Conservation (phyloP, 1,139 yeast genomes). For the Blastobotrys capitulatus region DNA sequence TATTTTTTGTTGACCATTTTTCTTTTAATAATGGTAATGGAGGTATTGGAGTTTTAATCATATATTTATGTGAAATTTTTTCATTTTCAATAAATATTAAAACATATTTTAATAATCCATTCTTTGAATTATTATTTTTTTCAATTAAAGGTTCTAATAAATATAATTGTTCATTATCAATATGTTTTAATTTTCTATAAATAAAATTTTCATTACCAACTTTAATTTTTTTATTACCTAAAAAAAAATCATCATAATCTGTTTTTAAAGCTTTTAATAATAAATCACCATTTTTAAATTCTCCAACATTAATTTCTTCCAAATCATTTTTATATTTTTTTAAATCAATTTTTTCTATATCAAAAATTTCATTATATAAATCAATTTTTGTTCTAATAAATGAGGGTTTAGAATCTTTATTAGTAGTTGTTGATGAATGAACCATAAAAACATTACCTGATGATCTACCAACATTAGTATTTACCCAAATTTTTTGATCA, state of each 20-base stretch:
- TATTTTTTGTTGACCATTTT: not conserved
- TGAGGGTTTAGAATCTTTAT: not conserved
- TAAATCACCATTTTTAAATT: slow-evolving; percentile 2
- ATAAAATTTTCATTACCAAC: not conserved
- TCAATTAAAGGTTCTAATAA: not conserved
- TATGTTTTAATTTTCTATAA: slow-evolving; percentile 1
- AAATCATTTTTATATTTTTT: not conserved
- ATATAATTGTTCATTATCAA: not conserved
- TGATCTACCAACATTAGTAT: slow-evolving; percentile 5
- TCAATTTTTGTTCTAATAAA: not conserved
- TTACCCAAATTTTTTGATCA: not conserved
- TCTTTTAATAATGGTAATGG: not conserved
- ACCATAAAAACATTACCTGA: not conserved
- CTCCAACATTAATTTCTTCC: slow-evolving; percentile 1
- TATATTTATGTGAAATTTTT: slow-evolving; percentile 4
- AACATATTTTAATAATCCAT: slow-evolving; percentile 1
- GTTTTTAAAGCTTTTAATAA: not conserved
- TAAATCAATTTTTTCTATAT: not conserved
- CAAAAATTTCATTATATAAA: slow-evolving; percentile 5
- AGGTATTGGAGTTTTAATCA: slow-evolving; percentile 4
- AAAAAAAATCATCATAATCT: slow-evolving; percentile 3
- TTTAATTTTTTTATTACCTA: slow-evolving; percentile 1
- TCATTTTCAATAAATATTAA: not conserved
- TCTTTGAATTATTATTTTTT: not conserved
- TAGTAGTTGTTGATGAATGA: not conserved